Evolutionary conservation across 345 rosid species (phyloP), one percentile per base, ranked within the genome.

Genomic region (Pistacia integerrima): DNA sequence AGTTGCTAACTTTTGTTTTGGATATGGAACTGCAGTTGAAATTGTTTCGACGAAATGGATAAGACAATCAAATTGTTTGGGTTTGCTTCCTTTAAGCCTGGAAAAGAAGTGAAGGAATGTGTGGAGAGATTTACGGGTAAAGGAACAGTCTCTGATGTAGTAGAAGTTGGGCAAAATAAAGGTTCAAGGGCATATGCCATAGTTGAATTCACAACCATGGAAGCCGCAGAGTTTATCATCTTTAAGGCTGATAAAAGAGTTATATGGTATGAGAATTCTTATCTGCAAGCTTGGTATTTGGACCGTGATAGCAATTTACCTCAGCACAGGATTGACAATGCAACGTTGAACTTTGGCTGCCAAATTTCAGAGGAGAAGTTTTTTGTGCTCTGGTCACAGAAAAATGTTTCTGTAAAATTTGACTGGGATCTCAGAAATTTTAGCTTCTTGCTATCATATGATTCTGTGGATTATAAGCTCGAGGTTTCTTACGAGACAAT

Each of bases 401-500:
- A 10, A 25, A 52, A 82, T 75, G 87, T 85, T 52, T 60, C 59
- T 4, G 70, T 82, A 56, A 77, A 73, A 6, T 79, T 88, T 38
- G 84, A 85, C n/a, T 36, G 52, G 20, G 75, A 74, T 52, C 44
- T 66, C 77, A 85, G 84, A 64, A 82, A 22, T 58, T 59, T 83
- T 36, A 20, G 68, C 67, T 84, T 88, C 62, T 57, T 61, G 20
- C 38, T 85, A 13, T 69, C 78, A 44, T 60, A 80, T 74, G 2
- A 1, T 44, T 11, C 17, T 4, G 57, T 18, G 11, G 76, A 78
- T 7, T 84, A 85, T 74, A 85, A 80, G 86, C 87, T 88, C 17
- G 85, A 77, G 72, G 81, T 85, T 30, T 76, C 79, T 12, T 79
- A 82, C 48, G 91, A 88, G 64, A 88, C 79, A 65, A 82, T 88